phyloP scores from a whole-genome alignment of 345 rosid species.

The Sisymbrium irio region DNA sequence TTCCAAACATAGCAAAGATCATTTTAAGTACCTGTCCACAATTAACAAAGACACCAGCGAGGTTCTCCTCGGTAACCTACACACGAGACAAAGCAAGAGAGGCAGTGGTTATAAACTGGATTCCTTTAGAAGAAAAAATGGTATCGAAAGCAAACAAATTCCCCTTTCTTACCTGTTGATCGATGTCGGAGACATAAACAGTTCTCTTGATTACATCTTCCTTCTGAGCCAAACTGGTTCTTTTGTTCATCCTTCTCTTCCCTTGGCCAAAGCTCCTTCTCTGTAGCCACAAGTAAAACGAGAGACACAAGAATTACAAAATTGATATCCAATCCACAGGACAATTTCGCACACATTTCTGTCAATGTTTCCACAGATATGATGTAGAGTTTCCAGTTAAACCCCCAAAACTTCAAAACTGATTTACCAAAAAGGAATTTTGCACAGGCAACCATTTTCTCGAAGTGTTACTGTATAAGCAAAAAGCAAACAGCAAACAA shows the following conservation, averaged over 20 bases:
- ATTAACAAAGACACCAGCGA: slow-evolving; percentile 76
- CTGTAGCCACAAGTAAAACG: slow-evolving; percentile 38
- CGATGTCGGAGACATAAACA: slow-evolving; percentile 39
- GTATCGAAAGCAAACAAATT: background rate
- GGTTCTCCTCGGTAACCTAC: slow-evolving; percentile 93
- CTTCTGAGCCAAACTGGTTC: slow-evolving; percentile 86
- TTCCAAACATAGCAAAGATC: slow-evolving; percentile 9
- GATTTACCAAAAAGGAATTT: background rate
- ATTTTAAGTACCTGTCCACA: slow-evolving; percentile 70
- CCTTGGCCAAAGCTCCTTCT: slow-evolving; percentile 73
- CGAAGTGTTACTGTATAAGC: background rate
- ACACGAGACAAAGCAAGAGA: slow-evolving; percentile 23
- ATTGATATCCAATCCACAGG: background rate
- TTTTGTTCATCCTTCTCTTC: slow-evolving; percentile 69
- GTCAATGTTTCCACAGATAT: background rate
- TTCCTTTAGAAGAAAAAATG: background rate
- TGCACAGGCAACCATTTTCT: background rate
- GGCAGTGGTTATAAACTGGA: background rate
- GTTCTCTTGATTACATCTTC: slow-evolving; percentile 76
- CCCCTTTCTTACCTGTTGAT: slow-evolving; percentile 28
- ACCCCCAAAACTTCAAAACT: background rate
- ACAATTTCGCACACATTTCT: background rate
- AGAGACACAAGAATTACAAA: slow-evolving; percentile 12
- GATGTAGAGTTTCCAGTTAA: background rate
- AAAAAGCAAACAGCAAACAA: background rate